These are phyloP conservation scores for Hondaea fermentalgiana DNA, from an alignment of 108 stramenopile genomes.

Conservation along the genomic window DNA sequence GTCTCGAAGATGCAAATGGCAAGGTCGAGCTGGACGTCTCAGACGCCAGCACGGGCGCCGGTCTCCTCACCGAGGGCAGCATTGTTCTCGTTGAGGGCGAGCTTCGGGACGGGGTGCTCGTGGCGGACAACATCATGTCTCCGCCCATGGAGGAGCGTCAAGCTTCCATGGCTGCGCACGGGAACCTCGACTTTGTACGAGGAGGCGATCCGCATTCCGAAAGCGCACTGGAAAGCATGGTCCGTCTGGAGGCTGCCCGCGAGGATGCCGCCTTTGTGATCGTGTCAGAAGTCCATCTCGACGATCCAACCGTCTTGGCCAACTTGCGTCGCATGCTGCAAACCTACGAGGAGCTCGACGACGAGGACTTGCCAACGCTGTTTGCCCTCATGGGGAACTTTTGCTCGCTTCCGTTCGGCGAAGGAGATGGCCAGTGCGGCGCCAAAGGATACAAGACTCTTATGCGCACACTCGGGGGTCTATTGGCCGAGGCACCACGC, in stretches of 20 bases:
- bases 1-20: slow-evolving; percentile 36
- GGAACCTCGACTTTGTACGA: neutral
- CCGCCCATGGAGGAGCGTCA: slow-evolving; percentile 64
- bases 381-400: slow-evolving; percentile 92
- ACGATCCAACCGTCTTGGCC: slow-evolving; percentile 68
- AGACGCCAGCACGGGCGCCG: slow-evolving; percentile 14
- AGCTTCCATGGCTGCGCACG: slow-evolving; percentile 45
- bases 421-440: slow-evolving; percentile 27
- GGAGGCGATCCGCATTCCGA: neutral
- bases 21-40: slow-evolving; percentile 35
- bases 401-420: slow-evolving; percentile 49
- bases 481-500: slow-evolving; percentile 53
- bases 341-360: slow-evolving; percentile 47
- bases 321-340: slow-evolving; percentile 66
- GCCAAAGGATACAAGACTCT: slow-evolving; percentile 43
- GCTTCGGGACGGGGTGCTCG: slow-evolving; percentile 64
- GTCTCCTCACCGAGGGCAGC: slow-evolving; percentile 70
- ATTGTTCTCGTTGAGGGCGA: slow-evolving; percentile 77
- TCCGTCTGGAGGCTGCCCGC: slow-evolving; percentile 27
- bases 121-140: slow-evolving; percentile 46
- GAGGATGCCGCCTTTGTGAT: slow-evolving; percentile 67
- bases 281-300: slow-evolving; percentile 73
- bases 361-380: slow-evolving; percentile 44
- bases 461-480: slow-evolving; percentile 55
- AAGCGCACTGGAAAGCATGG: neutral